These are phyloP conservation scores for Metarhizium rileyi DNA, from an alignment of 2,329 filamentous ascomycete species.

Conservation along the genomic window DNA sequence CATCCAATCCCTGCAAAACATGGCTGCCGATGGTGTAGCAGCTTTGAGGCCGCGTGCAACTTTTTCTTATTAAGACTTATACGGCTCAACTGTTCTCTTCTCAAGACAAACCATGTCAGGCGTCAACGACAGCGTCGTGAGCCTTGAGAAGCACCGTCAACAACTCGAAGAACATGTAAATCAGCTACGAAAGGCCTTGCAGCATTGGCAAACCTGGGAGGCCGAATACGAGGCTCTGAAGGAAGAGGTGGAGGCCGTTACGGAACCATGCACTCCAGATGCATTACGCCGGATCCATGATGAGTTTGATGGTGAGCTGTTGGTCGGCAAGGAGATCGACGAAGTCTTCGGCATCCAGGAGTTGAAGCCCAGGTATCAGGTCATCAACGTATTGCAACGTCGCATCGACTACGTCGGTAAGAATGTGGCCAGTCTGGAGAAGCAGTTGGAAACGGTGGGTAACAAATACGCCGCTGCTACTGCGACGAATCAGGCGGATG, in stretches of 20 bases:
- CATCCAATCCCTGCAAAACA: slow-evolving; percentile 4
- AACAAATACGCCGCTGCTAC: slow-evolving; percentile 57
- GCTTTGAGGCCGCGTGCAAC: background rate
- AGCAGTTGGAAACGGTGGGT: slow-evolving; percentile 60
- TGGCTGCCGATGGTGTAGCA: background rate
- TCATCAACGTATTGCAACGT: slow-evolving; percentile 54
- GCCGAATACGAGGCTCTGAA: slow-evolving; percentile 84
- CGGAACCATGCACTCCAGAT: slow-evolving; percentile 31
- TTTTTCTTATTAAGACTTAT: background rate
- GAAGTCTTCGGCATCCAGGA: slow-evolving; percentile 31
- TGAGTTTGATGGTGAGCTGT: slow-evolving; percentile 51
- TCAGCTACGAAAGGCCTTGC: slow-evolving; percentile 63
- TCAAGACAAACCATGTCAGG: slow-evolving; percentile 26
- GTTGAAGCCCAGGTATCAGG: slow-evolving; percentile 26
- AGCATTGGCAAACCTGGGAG: slow-evolving; percentile 86
- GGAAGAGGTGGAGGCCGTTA: slow-evolving; percentile 60
- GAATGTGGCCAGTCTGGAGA: slow-evolving; percentile 67
- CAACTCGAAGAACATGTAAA: slow-evolving; percentile 65
- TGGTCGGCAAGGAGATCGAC: slow-evolving; percentile 47
- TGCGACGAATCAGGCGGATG: slow-evolving; percentile 49
- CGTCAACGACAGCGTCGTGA: slow-evolving; percentile 44
- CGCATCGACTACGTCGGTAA: slow-evolving; percentile 83
- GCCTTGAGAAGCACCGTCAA: slow-evolving; percentile 65
- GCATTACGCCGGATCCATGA: slow-evolving; percentile 49
- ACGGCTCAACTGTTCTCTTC: background rate